Evolutionary conservation across 768 basidiomycete genomes (phyloP).

Genomic region (Lentinula edodes): DNA sequence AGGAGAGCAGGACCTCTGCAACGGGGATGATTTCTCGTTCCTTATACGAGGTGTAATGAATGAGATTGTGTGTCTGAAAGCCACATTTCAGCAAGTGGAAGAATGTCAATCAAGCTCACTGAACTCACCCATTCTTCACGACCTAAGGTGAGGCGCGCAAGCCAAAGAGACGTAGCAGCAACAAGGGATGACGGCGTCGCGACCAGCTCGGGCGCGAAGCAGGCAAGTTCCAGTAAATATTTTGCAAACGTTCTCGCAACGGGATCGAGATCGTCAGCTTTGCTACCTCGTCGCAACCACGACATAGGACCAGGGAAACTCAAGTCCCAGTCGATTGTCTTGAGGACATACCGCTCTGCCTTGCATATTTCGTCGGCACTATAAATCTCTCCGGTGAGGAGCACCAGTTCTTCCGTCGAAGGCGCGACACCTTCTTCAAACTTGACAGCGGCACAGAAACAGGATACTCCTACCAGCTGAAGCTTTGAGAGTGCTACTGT

Average conservation of each 20-base stretch:
- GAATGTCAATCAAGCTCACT: not conserved
- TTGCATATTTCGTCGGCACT: constrained; percentile 68
- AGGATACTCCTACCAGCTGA: constrained; percentile 92
- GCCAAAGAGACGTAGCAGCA: constrained; percentile 88
- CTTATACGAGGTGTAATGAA: constrained; percentile 91
- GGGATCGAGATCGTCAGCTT: constrained; percentile 95
- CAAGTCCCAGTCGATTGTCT: constrained; percentile 90
- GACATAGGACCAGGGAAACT: constrained; percentile 93
- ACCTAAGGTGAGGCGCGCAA: constrained; percentile 78
- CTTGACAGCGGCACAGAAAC: constrained; percentile 91
- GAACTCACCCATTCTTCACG: constrained; percentile 81
- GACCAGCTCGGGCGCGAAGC: constrained; percentile 83
- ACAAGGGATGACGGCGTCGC: constrained; percentile 78
- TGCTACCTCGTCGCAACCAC: constrained; percentile 87
- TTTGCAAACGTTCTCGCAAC: constrained; percentile 89
- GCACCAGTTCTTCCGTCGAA: constrained; percentile 82
- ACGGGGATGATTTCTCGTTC: constrained; percentile 82
- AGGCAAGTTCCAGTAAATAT: constrained; percentile 89
- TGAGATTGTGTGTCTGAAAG: constrained; percentile 70
- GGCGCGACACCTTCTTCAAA: constrained; percentile 95
- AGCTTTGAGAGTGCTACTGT: constrained; percentile 87
- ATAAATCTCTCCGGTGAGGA: constrained; percentile 82
- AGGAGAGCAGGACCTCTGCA: constrained; percentile 91
- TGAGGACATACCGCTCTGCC: constrained; percentile 85
- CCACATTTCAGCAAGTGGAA: not conserved